phyloP scores from a whole-genome alignment of 2,329 filamentous ascomycete genomes.

The Geosmithia morbida region DNA sequence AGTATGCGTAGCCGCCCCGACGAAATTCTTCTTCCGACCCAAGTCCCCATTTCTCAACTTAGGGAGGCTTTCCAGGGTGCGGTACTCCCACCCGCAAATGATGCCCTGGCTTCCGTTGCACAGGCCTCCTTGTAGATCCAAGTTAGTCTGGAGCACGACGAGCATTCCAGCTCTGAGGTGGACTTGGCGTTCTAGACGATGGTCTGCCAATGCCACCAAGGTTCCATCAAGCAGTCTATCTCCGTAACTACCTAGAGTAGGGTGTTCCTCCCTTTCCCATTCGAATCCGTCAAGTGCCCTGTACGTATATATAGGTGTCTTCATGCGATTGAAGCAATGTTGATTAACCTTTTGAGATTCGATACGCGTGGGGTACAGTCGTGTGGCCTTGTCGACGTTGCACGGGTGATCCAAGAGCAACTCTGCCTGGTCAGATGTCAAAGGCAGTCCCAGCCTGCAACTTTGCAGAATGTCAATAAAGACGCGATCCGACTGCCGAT shows the following conservation, averaged over 20 bases:
- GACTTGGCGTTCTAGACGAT: constrained; percentile 5
- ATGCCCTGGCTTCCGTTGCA: constrained; percentile 12
- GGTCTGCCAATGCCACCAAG: constrained; percentile 2
- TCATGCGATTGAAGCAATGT: constrained; percentile 3
- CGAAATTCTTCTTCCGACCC: neutral
- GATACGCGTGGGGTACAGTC: constrained; percentile 4
- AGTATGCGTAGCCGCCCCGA: neutral
- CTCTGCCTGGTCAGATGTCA: constrained; percentile 20
- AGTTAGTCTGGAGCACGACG: constrained; percentile 11
- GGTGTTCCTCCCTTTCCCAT: neutral
- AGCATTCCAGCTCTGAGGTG: constrained; percentile 6
- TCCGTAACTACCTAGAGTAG: neutral
- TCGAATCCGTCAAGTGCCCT: constrained; percentile 5
- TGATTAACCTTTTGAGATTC: constrained; percentile 5
- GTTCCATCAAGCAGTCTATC: constrained; percentile 2
- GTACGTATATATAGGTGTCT: constrained; percentile 1
- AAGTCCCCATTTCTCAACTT: neutral
- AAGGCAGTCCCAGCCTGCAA: constrained; percentile 28
- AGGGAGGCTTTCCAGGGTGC: constrained; percentile 1
- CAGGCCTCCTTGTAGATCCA: constrained; percentile 4
- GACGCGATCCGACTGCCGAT: constrained; percentile 36
- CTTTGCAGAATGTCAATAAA: constrained; percentile 44
- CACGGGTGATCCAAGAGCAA: constrained; percentile 29
- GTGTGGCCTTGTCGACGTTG: constrained; percentile 13
- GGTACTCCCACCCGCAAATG: constrained; percentile 7